A percentile compares a stretch with the other conserved stretches of the same genome.
phyloP scores from a whole-genome alignment of 2,329 filamentous ascomycete species.

The Botryosphaeria agaves region DNA sequence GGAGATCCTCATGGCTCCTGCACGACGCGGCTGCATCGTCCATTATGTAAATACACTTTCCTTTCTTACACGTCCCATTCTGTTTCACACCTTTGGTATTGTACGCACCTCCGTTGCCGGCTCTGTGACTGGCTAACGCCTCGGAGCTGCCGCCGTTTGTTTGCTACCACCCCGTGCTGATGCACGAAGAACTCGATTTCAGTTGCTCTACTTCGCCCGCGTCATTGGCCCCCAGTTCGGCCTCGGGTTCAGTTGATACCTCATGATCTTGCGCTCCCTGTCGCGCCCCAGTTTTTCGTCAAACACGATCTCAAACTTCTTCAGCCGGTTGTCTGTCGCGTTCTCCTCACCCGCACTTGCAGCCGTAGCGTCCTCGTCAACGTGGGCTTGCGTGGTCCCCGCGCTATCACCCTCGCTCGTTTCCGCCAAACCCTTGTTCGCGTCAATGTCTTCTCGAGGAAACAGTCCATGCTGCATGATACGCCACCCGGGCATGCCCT shows the following conservation, averaged over 20 bases:
- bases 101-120: too few species aligned
- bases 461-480: conserved; percentile 39
- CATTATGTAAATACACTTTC: too few species aligned
- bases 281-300: conserved; percentile 64
- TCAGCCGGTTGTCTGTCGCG: too few species aligned
- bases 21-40: too few species aligned
- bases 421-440: conserved; percentile 4
- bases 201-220: conserved; percentile 26
- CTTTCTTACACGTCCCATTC: too few species aligned
- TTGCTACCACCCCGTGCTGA: too few species aligned
- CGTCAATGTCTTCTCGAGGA: conserved; percentile 14
- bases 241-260: conserved; percentile 80
- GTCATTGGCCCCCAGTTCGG: conserved; percentile 87
- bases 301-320: conserved; percentile 52
- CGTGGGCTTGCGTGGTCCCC: conserved; percentile 7
- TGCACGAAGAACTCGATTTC: too few species aligned
- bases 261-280: conserved; percentile 50
- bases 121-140: too few species aligned
- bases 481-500: conserved; percentile 51
- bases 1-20: too few species aligned
- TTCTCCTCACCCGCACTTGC: conserved; percentile 7
- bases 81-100: too few species aligned
- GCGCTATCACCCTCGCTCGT: conserved; percentile 8
- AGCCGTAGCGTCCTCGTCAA: conserved; percentile 2
- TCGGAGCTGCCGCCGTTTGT: too few species aligned